Percentiles rank a stretch among this genome's conserved stretches.
phyloP scores from a whole-genome alignment of 2,329 filamentous ascomycete genomes.

The Trichoderma guizhouense region DNA sequence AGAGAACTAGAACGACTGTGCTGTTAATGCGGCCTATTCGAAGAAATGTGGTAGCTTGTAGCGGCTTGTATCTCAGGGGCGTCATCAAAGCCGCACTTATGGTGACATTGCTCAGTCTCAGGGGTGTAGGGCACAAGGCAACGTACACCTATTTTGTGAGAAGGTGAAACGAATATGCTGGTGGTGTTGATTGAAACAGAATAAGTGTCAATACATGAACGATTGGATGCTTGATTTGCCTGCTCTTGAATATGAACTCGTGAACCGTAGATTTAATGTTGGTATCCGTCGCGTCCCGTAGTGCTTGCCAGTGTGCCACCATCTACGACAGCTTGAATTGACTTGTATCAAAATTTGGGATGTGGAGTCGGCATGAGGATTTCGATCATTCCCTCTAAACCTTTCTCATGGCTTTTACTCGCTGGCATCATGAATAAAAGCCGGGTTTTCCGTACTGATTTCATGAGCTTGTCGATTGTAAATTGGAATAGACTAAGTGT shows the following conservation, averaged over 20 bases:
- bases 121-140: not conserved
- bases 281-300: not conserved
- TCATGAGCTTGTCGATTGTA: not conserved
- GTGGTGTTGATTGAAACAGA: not conserved
- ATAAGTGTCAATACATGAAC: not conserved
- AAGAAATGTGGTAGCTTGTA: no score
- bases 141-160: slow-evolving; percentile 29
- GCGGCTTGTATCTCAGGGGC: not conserved
- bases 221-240: not conserved
- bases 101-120: not conserved
- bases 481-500: not conserved
- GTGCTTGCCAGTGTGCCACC: not conserved
- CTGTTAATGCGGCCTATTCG: not conserved
- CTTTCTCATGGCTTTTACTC: not conserved
- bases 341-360: not conserved
- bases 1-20: not conserved
- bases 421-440: not conserved
- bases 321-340: not conserved
- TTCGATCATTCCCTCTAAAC: not conserved
- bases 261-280: not conserved
- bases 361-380: not conserved
- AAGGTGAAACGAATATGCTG: slow-evolving; percentile 55
- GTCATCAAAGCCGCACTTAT: not conserved
- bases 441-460: no score
- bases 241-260: not conserved